Base-by-base conservation (phyloP, 129 eudicot genomes). In the Flaveria trinervia region DNA sequence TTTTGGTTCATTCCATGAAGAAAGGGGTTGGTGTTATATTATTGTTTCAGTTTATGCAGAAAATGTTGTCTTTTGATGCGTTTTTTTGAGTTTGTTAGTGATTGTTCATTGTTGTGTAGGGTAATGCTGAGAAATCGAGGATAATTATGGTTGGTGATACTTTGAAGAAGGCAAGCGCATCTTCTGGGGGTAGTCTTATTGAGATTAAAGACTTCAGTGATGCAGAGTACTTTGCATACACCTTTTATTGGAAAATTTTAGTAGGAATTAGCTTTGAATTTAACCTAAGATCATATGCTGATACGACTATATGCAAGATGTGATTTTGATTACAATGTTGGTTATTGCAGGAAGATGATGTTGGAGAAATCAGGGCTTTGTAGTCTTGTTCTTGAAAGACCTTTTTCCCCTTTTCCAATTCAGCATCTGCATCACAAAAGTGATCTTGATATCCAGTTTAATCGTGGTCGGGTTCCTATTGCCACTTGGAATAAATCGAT, bases 61-160 rank as follows among this genome's bases (percentile, higher is more conserved):
- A 62, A 20, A 15, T 16, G 4, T 14, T 16, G 65, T 30, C 56
- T 65, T 9, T 72, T 36, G 5, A 5, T 36, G 41, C 41, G 7
- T 5, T 36, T 36, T 20, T 36, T 36, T 36, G 41, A 2, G 22
- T 51, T 66, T 33, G 26, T 17, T 59, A 13, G 15, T 46, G 5
- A 20, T 57, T 72, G 51, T 70, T 46, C 2, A 20, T 57, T 72
- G 51, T 70, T 60, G 22, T 86, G 89, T 44, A 94, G 99, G 99
- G 99, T 3, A 91, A 91, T 86, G 99, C 99, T 39, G 99, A 94
- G 86, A 94, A 89, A 82, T 89, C 99, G 11, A 91, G 99, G 52
- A 91, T 91, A 81, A 83, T 94, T 14, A 91, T 94, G 99, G 97
- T 94, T 16, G 99, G 99, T 17, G 99, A 94, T 66, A 89, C 99